Percentiles rank a stretch among this genome's conserved stretches.
These are phyloP conservation scores for Metschnikowia henanensis DNA, from an alignment of 805 yeast species.

Conservation along the genomic window DNA sequence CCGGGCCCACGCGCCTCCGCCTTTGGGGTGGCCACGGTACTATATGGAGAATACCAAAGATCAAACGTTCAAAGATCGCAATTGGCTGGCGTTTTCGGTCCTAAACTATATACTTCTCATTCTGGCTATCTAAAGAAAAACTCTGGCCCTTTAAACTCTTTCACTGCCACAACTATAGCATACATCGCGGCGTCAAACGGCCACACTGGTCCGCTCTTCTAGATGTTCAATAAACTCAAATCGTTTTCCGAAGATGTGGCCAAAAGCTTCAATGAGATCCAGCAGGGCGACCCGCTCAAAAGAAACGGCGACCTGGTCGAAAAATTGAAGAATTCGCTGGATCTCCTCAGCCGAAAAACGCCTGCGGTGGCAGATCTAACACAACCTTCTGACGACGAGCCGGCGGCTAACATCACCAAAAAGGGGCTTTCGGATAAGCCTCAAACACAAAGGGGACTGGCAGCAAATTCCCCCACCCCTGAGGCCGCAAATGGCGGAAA, in stretches of 20 bases:
- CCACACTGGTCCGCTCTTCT: no score
- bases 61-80: no score
- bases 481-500: neutral
- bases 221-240: slow-evolving; percentile 43
- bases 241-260: slow-evolving; percentile 47
- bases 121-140: no score
- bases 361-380: slow-evolving; percentile 47
- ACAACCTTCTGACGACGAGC: slow-evolving; percentile 46
- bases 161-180: no score
- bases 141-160: no score
- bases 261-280: slow-evolving; percentile 40
- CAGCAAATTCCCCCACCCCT: neutral
- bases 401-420: slow-evolving; percentile 9
- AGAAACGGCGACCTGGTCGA: slow-evolving; percentile 18
- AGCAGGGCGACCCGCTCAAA: slow-evolving; percentile 13
- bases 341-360: slow-evolving; percentile 41
- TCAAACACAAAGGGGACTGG: neutral
- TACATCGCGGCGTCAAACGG: no score
- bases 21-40: neutral
- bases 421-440: neutral
- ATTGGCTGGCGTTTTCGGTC: no score
- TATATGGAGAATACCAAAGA: neutral
- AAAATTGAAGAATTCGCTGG: slow-evolving; percentile 34
- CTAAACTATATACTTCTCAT: no score
- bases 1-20: slow-evolving; percentile 2